phyloP scores from a whole-genome alignment of 2,329 filamentous ascomycete species.

The Mycosphaerella sp. region DNA sequence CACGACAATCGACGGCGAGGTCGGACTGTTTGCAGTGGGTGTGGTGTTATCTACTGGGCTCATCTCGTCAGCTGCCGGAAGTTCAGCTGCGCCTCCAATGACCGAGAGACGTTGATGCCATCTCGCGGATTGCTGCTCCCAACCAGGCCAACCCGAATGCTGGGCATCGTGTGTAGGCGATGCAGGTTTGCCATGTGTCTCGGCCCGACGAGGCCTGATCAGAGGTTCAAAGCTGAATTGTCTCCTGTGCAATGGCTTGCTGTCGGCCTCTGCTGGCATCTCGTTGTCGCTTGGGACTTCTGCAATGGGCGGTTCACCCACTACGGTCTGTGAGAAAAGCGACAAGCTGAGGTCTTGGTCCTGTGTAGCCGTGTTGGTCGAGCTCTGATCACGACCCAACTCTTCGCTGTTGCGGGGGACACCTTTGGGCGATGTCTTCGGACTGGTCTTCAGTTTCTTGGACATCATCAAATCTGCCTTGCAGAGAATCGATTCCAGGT shows the following conservation, averaged over 20 bases:
- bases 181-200: background rate
- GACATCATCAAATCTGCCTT: conserved; percentile 28
- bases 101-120: conserved; percentile 28
- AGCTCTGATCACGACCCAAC: conserved; percentile 7
- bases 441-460: conserved; percentile 24
- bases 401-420: conserved; percentile 25
- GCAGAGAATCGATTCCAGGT: conserved; percentile 25
- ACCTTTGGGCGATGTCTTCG: conserved; percentile 16
- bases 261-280: conserved; percentile 7
- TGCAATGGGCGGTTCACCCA: background rate
- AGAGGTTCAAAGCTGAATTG: conserved; percentile 5
- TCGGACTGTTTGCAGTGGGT: background rate
- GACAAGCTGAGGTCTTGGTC: conserved; percentile 3
- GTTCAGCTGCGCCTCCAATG: conserved; percentile 5
- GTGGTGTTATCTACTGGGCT: conserved; percentile 1
- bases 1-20: conserved; percentile 31
- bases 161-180: conserved; percentile 22
- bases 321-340: conserved; percentile 5
- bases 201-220: background rate
- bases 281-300: conserved; percentile 5
- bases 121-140: conserved; percentile 29
- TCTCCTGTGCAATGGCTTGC: background rate
- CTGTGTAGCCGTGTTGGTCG: background rate
- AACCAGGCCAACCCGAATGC: conserved; percentile 25
- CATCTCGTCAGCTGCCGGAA: conserved; percentile 3